phyloP scores from a whole-genome alignment of 257 asterid genomes.

The Primulina tabacum region DNA sequence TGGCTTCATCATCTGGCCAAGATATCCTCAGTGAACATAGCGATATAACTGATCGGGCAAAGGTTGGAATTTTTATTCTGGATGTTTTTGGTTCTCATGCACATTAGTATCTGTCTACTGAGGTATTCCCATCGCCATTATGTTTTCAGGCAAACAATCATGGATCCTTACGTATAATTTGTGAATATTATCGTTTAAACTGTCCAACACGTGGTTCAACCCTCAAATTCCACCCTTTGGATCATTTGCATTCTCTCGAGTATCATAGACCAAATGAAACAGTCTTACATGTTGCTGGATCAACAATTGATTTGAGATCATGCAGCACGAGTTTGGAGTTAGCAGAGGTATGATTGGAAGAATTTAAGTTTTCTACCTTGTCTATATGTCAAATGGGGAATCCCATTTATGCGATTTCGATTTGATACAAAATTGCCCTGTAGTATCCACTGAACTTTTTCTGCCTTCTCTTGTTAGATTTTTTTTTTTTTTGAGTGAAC shows the following conservation, averaged over 20 bases:
- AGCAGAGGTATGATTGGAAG: conserved; percentile 63
- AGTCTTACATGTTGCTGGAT: conserved; percentile 67
- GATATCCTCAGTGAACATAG: conserved; percentile 72
- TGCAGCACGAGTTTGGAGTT: conserved; percentile 85
- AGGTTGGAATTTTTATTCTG: conserved; percentile 48
- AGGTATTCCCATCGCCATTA: conserved; percentile 19
- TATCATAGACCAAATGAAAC: conserved; percentile 81
- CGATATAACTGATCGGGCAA: conserved; percentile 93
- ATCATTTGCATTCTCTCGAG: conserved; percentile 86
- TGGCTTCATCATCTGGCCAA: conserved; percentile 91
- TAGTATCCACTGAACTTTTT: neutral
- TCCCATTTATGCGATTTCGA: neutral
- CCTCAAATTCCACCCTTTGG: conserved; percentile 81
- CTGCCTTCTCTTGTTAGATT: neutral
- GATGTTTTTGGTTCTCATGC: conserved; percentile 12
- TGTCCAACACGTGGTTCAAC: conserved; percentile 83
- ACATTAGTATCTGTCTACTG: conserved; percentile 18
- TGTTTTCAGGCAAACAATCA: conserved; percentile 63
- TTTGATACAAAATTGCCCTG: conserved; percentile 4
- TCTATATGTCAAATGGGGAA: neutral
- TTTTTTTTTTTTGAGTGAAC: no score
- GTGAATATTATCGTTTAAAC: conserved; percentile 65
- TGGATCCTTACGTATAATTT: conserved; percentile 85
- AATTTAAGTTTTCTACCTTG: conserved; percentile 2
- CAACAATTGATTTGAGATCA: conserved; percentile 75